Evolutionary conservation across 495 filamentous ascomycete species (phyloP), one percentile per base, ranked within the genome.

Genomic region (Hypoxylon crocopeplum): DNA sequence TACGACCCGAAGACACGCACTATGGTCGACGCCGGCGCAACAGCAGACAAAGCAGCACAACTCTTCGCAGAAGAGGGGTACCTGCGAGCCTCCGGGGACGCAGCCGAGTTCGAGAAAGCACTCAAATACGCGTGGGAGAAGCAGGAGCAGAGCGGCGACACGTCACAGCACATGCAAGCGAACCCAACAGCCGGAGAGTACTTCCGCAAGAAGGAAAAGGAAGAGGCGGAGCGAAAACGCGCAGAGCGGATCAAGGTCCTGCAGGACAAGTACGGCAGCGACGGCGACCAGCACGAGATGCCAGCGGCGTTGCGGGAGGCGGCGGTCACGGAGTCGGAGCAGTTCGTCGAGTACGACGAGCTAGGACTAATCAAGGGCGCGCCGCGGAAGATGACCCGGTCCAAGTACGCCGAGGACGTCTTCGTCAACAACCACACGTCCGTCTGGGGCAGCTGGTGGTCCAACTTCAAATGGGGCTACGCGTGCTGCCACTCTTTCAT

Each of bases 391-490:
- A 80, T 79, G 17, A 85, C 85, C 16, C 94, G 88, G 70, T 93
- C 89, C 15, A 97, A 97, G 67, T 98, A 98, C 64, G 72, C 86
- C 1, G 94, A 98, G 64, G 91, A 98, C 62, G 80, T 97, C 3
- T 75, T 91, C 58, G 78, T 84, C 72, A 93, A 96, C 75, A 98
- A 98, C 65, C 94, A 98, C 70, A 91, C 85, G 16, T 85, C 88
- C 0, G 91, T 96, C 1, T 98, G 93, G 90, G 94, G 94, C 29
- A 97, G 92, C 68, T 98, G 94, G 94, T 98, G 94, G 94, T 82
- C 84, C 34, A 85, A 91, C 51, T 97, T 97, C 75, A 79, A 88
- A 74, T 98, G 94, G 94, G 94, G 95, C n/a, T 98, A 96, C 72
- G 83, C 90, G 19, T 98, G 94, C 75, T 98, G 94, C 79, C 91